A percentile compares a stretch with the other conserved stretches of the same genome.
Conservation (phyloP, 768 basidiomycete species). For the Suillus weaverae region DNA sequence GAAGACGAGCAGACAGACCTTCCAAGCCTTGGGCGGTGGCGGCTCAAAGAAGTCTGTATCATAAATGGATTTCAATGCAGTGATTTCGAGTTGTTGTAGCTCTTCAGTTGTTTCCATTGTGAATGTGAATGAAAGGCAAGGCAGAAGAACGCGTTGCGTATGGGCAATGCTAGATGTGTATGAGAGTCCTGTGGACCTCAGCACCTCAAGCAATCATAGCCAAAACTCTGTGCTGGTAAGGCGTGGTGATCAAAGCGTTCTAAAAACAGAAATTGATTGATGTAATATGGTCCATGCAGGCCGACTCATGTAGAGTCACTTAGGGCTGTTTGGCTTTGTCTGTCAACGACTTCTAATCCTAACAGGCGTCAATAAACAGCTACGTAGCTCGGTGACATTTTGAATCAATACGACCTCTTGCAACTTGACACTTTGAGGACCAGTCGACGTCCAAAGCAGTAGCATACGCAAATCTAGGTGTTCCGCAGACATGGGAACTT, state of each 20-base stretch:
- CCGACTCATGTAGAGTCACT: neutral
- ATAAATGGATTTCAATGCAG: conserved; percentile 78
- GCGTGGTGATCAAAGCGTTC: neutral
- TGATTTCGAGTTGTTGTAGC: conserved; percentile 68
- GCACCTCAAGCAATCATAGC: conserved; percentile 75
- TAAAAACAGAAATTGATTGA: conserved; percentile 3
- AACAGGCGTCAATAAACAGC: conserved; percentile 1
- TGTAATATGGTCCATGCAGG: neutral
- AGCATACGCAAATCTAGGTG: neutral
- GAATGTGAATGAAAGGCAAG: conserved; percentile 14
- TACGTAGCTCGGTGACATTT: neutral
- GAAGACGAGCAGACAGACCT: conserved; percentile 43
- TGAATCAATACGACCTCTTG: neutral
- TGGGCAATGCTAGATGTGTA: conserved; percentile 52
- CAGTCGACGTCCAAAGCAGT: neutral
- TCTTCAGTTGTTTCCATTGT: conserved; percentile 75
- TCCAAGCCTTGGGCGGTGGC: conserved; percentile 81
- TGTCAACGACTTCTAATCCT: neutral
- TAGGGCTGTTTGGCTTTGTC: neutral
- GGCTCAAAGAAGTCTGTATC: conserved; percentile 73
- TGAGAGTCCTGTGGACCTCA: conserved; percentile 68
- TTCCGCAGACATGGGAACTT: neutral
- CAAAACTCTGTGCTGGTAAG: conserved; percentile 15
- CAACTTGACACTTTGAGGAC: no score
- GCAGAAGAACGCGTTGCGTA: conserved; percentile 26